phyloP scores from a whole-genome alignment of 1,139 yeast genomes.

The Pneumocystis sp. region DNA sequence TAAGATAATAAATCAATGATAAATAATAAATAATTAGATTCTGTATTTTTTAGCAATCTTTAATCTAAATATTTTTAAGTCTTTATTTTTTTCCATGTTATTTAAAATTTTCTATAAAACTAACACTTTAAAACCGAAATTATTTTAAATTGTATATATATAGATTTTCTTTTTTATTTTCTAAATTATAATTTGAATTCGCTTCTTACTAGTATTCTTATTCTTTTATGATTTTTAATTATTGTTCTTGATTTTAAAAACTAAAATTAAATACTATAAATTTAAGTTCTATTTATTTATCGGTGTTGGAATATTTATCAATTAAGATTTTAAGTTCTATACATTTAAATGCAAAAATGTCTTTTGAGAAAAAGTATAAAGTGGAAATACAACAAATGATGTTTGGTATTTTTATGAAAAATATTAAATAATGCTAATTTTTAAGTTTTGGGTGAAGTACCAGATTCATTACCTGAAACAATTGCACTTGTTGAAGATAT shows the following conservation, averaged over 20 bases:
- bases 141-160: background rate
- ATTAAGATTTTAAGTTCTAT: no score
- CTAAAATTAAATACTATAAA: no score
- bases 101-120: background rate
- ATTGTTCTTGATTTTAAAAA: no score
- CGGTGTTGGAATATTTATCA: no score
- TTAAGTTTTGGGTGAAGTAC: slow-evolving; percentile 38
- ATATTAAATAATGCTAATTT: background rate
- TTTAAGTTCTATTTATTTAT: no score
- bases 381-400: slow-evolving; percentile 47
- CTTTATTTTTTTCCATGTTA: background rate
- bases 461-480: slow-evolving; percentile 85
- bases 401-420: slow-evolving; percentile 45
- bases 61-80: no score
- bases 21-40: background rate
- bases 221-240: no score
- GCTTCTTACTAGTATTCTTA: no score
- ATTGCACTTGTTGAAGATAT: slow-evolving; percentile 87
- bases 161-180: background rate
- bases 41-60: background rate
- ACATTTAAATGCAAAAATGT: background rate
- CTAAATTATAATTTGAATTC: no score
- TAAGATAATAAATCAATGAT: background rate
- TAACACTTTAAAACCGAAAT: background rate
- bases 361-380: slow-evolving; percentile 5